These are phyloP conservation scores for Macrocybe gigantea DNA, from an alignment of 768 basidiomycete genomes.

Conservation along the genomic window DNA sequence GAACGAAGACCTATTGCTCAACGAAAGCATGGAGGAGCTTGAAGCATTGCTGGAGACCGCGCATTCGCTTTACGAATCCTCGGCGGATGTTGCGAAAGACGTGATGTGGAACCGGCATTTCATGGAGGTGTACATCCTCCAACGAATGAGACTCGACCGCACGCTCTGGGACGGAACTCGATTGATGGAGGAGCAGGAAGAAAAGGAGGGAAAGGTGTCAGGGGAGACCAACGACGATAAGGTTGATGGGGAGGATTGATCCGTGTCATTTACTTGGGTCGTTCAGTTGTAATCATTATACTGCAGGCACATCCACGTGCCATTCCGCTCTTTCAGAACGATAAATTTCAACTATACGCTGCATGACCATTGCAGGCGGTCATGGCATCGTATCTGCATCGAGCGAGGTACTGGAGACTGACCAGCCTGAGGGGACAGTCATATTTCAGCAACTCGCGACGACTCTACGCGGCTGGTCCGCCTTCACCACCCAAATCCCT, in stretches of 20 bases:
- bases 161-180: slow-evolving; percentile 24
- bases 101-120: slow-evolving; percentile 10
- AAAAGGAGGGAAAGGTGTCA: slow-evolving; percentile 1
- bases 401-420: no score
- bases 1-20: slow-evolving; percentile 7
- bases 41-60: slow-evolving; percentile 10
- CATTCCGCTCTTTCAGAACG: not conserved
- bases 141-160: slow-evolving; percentile 16
- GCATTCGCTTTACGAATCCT: slow-evolving; percentile 2
- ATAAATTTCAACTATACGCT: not conserved
- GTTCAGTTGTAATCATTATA: not conserved
- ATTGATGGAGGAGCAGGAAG: slow-evolving; percentile 3
- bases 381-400: no score
- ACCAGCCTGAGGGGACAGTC: not conserved
- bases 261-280: not conserved
- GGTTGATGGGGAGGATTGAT: not conserved
- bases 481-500: slow-evolving; percentile 5
- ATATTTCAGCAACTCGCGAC: slow-evolving; percentile 13
- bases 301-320: not conserved
- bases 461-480: slow-evolving; percentile 3
- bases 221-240: not conserved
- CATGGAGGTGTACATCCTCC: slow-evolving; percentile 10
- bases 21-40: slow-evolving; percentile 11
- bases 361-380: no score
- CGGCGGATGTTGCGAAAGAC: slow-evolving; percentile 6